Percentiles rank a stretch among this genome's conserved stretches.
Evolutionary conservation across 2,329 filamentous ascomycete genomes (phyloP).

Genomic region (Phoma herbarum): DNA sequence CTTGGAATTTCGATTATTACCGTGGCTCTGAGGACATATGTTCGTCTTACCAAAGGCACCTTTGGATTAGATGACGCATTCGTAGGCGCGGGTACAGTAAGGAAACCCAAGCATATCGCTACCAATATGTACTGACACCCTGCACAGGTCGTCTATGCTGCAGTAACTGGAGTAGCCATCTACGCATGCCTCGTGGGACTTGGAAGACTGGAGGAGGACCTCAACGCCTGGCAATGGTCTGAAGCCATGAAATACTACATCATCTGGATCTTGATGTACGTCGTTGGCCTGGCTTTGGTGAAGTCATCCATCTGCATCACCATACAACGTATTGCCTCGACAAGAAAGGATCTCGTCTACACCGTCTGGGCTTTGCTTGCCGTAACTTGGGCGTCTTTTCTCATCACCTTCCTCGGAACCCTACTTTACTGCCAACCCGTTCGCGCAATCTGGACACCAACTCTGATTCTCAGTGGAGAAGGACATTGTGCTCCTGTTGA

Average conservation of each 20-base stretch:
- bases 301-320: constrained; percentile 39
- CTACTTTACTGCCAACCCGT: constrained; percentile 32
- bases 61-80: constrained; percentile 33
- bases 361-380: constrained; percentile 27
- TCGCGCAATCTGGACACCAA: constrained; percentile 26
- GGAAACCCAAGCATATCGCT: neutral
- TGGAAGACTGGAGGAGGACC: constrained; percentile 27
- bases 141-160: constrained; percentile 25
- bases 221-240: constrained; percentile 32
- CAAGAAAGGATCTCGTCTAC: constrained; percentile 26
- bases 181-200: constrained; percentile 31
- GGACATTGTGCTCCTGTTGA: constrained; percentile 28
- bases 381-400: constrained; percentile 34
- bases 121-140: neutral
- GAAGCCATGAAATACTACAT: constrained; percentile 37
- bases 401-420: constrained; percentile 34
- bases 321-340: constrained; percentile 37
- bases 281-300: constrained; percentile 33
- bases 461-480: constrained; percentile 22
- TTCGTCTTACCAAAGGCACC: constrained; percentile 26
- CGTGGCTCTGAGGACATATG: constrained; percentile 30
- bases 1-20: constrained; percentile 26
- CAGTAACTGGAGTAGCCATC: constrained; percentile 25
- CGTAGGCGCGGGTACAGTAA: constrained; percentile 27
- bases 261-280: constrained; percentile 38